Conservation (phyloP, 164 flowering plant genomes). For the Litsea cubeba region DNA sequence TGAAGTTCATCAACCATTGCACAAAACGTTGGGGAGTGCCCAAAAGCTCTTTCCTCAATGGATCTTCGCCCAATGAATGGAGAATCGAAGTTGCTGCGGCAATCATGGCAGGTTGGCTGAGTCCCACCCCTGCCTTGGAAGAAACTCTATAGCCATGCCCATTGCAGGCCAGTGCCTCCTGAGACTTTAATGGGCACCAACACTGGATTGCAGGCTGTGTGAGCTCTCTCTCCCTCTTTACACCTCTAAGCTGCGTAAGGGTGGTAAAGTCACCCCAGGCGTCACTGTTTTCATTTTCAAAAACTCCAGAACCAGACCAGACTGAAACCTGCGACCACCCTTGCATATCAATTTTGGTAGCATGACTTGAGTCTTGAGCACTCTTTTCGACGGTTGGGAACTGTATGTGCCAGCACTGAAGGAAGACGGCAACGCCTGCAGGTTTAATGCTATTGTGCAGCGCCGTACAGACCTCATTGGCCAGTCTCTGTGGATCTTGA, state of each 20-base stretch:
- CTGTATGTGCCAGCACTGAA: conserved; percentile 75
- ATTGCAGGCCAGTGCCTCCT: conserved; percentile 19
- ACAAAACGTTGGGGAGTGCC: conserved; percentile 77
- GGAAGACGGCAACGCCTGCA: conserved; percentile 76
- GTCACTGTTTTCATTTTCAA: conserved; percentile 48
- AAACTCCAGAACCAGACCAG: conserved; percentile 70
- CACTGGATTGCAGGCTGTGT: conserved; percentile 13
- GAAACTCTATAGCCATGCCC: conserved; percentile 24
- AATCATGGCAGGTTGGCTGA: conserved; percentile 40
- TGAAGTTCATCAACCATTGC: conserved; percentile 80
- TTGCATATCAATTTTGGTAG: conserved; percentile 23
- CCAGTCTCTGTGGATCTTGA: conserved; percentile 82
- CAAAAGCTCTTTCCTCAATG: conserved; percentile 63
- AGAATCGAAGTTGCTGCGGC: conserved; percentile 63
- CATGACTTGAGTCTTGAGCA: conserved; percentile 27
- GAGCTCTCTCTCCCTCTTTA: conserved; percentile 25
- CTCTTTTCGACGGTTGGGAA: conserved; percentile 39
- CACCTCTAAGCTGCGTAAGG: conserved; percentile 61
- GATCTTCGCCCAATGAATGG: conserved; percentile 76
- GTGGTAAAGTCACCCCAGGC: conserved; percentile 68
- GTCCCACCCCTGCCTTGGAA: conserved; percentile 22
- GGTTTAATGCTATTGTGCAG: conserved; percentile 70
- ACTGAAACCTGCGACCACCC: conserved; percentile 48
- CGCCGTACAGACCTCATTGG: conserved; percentile 71
- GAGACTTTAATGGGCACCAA: conserved; percentile 70